These are phyloP conservation scores for Camelina neglecta DNA, from an alignment of 345 rosid species.

Conservation along the genomic window DNA sequence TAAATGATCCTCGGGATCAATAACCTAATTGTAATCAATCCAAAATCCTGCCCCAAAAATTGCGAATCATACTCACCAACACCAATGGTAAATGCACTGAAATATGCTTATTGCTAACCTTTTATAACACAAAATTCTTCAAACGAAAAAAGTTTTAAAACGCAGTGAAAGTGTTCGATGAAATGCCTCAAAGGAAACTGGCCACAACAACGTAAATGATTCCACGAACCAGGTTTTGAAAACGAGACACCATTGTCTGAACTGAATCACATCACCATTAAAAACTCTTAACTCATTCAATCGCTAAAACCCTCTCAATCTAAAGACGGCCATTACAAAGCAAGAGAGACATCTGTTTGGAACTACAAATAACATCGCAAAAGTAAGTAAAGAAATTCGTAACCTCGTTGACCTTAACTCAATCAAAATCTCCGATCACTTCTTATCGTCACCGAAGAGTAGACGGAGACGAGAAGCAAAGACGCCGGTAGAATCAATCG, in stretches of 20 bases:
- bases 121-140: background rate
- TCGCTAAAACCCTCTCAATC: constrained; percentile 13
- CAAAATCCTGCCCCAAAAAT: too few species aligned
- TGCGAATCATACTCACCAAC: too few species aligned
- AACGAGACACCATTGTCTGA: constrained; percentile 15
- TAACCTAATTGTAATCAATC: too few species aligned
- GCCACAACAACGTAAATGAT: background rate
- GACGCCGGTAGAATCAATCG: constrained; percentile 71
- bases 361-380: constrained; percentile 3
- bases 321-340: background rate
- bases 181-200: constrained; percentile 29
- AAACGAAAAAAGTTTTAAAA: background rate
- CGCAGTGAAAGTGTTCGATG: constrained; percentile 32
- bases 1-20: too few species aligned
- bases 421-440: constrained; percentile 30
- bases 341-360: background rate
- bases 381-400: background rate
- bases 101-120: background rate
- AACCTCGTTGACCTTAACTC: constrained; percentile 6
- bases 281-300: constrained; percentile 16
- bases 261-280: constrained; percentile 15
- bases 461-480: constrained; percentile 76
- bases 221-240: background rate
- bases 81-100: too few species aligned
- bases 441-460: constrained; percentile 66